A percentile compares a stretch with the other conserved stretches of the same genome.
Evolutionary conservation across 2,329 filamentous ascomycete species (phyloP).

Genomic region (Verruconis gallopava): DNA sequence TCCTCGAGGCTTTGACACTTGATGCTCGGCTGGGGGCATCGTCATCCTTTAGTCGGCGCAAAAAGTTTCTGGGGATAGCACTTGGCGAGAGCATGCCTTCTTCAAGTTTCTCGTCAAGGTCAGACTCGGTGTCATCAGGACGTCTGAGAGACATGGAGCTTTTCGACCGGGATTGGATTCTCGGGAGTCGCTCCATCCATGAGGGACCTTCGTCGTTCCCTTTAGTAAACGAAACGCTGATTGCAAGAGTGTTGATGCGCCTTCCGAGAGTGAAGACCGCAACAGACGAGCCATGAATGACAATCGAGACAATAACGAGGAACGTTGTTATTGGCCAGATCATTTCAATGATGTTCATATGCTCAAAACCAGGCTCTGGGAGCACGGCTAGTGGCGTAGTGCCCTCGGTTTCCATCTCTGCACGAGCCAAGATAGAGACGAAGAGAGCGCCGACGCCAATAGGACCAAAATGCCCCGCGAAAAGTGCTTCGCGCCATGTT

Average conservation of each 20-base stretch:
- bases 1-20: conserved; percentile 38
- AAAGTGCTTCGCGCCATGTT: conserved; percentile 93
- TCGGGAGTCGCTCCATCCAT: conserved; percentile 90
- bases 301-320: conserved; percentile 82
- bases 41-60: conserved; percentile 67
- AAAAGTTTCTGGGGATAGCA: conserved; percentile 60
- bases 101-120: conserved; percentile 45
- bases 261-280: conserved; percentile 96
- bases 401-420: conserved; percentile 68
- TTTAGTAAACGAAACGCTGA: conserved; percentile 93
- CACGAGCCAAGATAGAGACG: conserved; percentile 79
- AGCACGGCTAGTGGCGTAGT: conserved; percentile 60
- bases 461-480: conserved; percentile 93
- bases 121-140: conserved; percentile 46
- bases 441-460: conserved; percentile 97
- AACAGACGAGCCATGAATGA: conserved; percentile 95
- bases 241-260: conserved; percentile 87
- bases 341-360: conserved; percentile 62
- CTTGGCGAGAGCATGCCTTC: conserved; percentile 58
- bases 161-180: conserved; percentile 70
- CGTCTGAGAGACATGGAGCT: conserved; percentile 62
- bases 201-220: conserved; percentile 76
- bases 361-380: conserved; percentile 43
- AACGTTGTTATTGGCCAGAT: conserved; percentile 97
- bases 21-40: conserved; percentile 50